phyloP scores from a whole-genome alignment of 2,329 filamentous ascomycete species.

The Pestalotiopsis sp. region DNA sequence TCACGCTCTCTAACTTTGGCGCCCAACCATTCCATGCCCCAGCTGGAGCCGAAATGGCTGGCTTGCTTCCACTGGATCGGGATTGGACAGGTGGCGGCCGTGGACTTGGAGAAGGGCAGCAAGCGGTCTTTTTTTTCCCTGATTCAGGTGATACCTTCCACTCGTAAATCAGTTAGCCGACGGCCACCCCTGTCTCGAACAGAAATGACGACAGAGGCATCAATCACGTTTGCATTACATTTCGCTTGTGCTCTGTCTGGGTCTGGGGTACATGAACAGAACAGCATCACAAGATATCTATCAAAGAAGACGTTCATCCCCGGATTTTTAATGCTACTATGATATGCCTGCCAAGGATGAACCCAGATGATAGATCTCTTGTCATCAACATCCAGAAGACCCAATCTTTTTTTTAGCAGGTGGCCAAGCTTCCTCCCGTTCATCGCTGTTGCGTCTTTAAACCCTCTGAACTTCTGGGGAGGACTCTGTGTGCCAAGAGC shows the following conservation, averaged over 20 bases:
- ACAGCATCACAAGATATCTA: neutral
- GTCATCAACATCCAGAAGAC: neutral
- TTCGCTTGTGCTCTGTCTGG: neutral
- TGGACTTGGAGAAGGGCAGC: neutral
- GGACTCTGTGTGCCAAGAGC: neutral
- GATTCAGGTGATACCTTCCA: neutral
- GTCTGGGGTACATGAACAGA: neutral
- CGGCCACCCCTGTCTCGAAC: neutral
- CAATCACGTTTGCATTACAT: neutral
- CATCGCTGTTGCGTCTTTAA: neutral
- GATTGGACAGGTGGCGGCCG: neutral
- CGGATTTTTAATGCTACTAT: neutral
- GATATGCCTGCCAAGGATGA: neutral
- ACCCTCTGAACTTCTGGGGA: neutral
- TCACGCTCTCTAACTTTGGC: neutral
- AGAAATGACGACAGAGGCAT: neutral
- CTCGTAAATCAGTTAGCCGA: neutral
- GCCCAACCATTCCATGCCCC: neutral
- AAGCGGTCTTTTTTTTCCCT: neutral
- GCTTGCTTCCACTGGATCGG: neutral
- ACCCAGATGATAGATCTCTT: neutral
- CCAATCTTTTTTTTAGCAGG: neutral
- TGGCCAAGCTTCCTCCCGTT: neutral
- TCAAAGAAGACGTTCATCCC: neutral
- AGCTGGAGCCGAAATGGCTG: no score